These are phyloP conservation scores for Pleurotus citrinopileatus DNA, from an alignment of 768 basidiomycete species.

Conservation along the genomic window DNA sequence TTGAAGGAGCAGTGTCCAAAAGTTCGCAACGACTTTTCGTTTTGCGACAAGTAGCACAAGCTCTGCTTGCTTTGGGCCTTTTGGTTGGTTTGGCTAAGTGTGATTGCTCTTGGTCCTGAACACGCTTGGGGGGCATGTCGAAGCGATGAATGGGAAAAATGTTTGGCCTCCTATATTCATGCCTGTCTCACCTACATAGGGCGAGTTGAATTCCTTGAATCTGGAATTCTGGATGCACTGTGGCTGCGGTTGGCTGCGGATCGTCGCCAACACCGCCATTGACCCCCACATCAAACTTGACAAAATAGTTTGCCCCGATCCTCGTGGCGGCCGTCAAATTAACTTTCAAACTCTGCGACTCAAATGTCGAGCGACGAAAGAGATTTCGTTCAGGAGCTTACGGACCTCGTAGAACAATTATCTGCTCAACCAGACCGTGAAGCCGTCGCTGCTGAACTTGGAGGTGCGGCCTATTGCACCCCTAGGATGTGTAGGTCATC, in stretches of 20 bases:
- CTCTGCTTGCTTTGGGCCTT: slow-evolving; percentile 40
- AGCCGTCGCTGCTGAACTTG: slow-evolving; percentile 44
- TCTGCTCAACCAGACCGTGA: slow-evolving; percentile 32
- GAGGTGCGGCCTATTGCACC: slow-evolving; percentile 26
- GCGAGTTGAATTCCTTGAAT: too few relatives aligned
- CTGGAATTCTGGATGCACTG: too few relatives aligned
- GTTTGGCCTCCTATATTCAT: background rate
- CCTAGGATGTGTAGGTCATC: slow-evolving; percentile 4
- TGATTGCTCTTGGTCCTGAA: background rate
- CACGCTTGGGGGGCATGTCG: background rate
- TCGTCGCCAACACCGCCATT: too few relatives aligned
- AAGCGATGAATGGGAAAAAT: background rate
- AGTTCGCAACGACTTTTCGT: slow-evolving; percentile 51
- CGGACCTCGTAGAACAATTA: background rate
- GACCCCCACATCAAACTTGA: background rate
- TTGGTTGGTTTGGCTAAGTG: slow-evolving; percentile 18
- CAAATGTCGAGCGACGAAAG: background rate
- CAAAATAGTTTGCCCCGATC: background rate
- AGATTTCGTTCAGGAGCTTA: slow-evolving; percentile 19
- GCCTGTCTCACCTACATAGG: too few relatives aligned
- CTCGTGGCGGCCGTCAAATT: slow-evolving; percentile 7
- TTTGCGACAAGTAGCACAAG: slow-evolving; percentile 43
- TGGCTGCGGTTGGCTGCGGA: too few relatives aligned
- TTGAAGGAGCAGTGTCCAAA: slow-evolving; percentile 33
- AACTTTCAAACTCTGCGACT: background rate